A percentile compares a stretch with the other conserved stretches of the same genome.
These are phyloP conservation scores for Dalbergia oliveri DNA, from an alignment of 306 rosid genomes.

Conservation along the genomic window DNA sequence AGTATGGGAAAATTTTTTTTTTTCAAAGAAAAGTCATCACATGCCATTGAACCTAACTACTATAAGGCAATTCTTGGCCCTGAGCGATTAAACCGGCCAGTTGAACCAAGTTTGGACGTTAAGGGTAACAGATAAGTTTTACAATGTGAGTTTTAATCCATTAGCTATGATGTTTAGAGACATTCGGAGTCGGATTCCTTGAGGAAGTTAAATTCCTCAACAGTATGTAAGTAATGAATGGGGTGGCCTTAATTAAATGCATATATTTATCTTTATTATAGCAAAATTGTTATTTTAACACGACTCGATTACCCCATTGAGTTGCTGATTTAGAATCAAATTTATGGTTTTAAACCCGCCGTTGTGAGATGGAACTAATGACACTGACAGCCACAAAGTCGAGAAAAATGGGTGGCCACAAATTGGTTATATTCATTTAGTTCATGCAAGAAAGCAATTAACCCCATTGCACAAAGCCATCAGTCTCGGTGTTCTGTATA, in stretches of 20 bases:
- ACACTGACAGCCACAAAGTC: conserved; percentile 45
- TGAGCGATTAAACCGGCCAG: background rate
- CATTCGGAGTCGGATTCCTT: conserved; percentile 20
- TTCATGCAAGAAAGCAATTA: conserved; percentile 44
- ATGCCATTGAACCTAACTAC: conserved; percentile 59
- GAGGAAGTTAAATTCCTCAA: conserved; percentile 7
- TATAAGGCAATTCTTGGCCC: background rate
- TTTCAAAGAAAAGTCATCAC: conserved; percentile 4
- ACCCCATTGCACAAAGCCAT: conserved; percentile 41
- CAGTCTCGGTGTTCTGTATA: conserved; percentile 35
- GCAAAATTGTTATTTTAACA: no score
- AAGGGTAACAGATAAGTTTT: conserved; percentile 11
- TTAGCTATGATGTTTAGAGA: background rate
- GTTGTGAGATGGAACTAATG: conserved; percentile 37
- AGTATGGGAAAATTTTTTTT: background rate
- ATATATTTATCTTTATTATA: background rate
- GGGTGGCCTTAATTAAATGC: background rate
- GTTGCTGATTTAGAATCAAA: conserved; percentile 19
- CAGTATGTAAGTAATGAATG: background rate
- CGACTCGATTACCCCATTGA: background rate
- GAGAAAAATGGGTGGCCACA: background rate
- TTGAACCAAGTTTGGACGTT: conserved; percentile 8
- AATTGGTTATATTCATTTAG: conserved; percentile 35
- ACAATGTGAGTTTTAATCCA: conserved; percentile 18
- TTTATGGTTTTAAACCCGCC: conserved; percentile 1